Evolutionary conservation across 345 rosid genomes (phyloP), one percentile per base, ranked within the genome.

Genomic region (Mallotus nudiflorus): DNA sequence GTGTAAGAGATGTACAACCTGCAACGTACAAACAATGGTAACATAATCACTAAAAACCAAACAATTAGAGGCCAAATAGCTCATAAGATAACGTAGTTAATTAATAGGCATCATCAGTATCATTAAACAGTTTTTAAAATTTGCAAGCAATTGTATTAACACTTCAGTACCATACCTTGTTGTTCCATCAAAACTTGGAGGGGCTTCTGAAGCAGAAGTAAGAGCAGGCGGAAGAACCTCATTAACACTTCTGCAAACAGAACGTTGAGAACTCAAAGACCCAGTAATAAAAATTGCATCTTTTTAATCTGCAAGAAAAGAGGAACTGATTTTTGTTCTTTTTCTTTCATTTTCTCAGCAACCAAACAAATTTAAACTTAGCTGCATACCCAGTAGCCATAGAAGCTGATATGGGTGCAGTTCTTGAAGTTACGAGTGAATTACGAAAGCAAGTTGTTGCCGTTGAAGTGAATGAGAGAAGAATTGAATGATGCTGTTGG

Each of bases 1-100:
- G 80, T 77, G 65, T 86, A 88, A 22, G 87, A 83, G 65, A 84
- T 82, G 59, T 87, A 92, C 85, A 89, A 77, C 85, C 97, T 91
- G 67, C 66, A 73, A 57, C 35, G 37, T 51, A 58, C 33, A 62
- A 0, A 9, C 9, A 33, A 53, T 24, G 37, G 49, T 19, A 62
- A 61, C 37, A 64, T 27, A 20, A 11, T 27, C 46, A 16, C 3
- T 6, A 35, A 35, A 20, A n/a, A 37, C 37, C 65, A 19, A 19
- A 60, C 4, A 18, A 19, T 33, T n/a, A n/a, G n/a, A n/a, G n/a
- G n/a, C n/a, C n/a, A n/a, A n/a, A n/a, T n/a, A n/a, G n/a, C n/a
- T n/a, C n/a, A n/a, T n/a, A n/a, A n/a, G n/a, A n/a, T n/a, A n/a
- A n/a, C n/a, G n/a, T n/a, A n/a, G n/a, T n/a, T n/a, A n/a, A n/a